These are phyloP conservation scores for Oemleria cerasiformis DNA, from an alignment of 306 rosid genomes.

Conservation along the genomic window DNA sequence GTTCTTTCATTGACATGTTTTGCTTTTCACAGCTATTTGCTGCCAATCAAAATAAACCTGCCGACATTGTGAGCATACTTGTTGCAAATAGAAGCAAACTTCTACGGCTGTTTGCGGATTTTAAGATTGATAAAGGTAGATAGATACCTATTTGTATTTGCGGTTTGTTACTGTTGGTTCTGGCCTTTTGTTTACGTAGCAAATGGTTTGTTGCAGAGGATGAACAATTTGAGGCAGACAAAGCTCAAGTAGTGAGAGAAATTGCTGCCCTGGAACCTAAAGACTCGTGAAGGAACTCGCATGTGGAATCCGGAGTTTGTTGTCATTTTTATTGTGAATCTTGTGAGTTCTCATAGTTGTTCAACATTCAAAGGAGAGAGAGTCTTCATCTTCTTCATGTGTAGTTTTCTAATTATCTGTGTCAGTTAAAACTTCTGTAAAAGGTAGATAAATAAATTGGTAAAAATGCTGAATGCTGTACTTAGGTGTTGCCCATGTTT, in stretches of 20 bases:
- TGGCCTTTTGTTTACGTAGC: slow-evolving; percentile 21
- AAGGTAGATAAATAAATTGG: slow-evolving; percentile 70
- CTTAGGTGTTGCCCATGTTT: slow-evolving; percentile 20
- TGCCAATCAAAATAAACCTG: slow-evolving; percentile 90
- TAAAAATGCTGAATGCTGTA: slow-evolving; percentile 23
- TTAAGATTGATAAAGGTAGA: slow-evolving; percentile 85
- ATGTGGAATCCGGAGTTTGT: slow-evolving; percentile 16
- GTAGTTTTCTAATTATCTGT: slow-evolving; percentile 34
- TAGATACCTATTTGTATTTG: background rate
- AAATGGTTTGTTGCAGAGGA: slow-evolving; percentile 60
- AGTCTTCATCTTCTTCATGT: background rate
- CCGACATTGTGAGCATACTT: slow-evolving; percentile 73
- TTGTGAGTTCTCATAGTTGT: slow-evolving; percentile 32
- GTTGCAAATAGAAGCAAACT: slow-evolving; percentile 87
- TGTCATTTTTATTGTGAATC: slow-evolving; percentile 35
- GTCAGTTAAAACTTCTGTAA: slow-evolving; percentile 27
- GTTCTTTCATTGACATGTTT: slow-evolving; percentile 27
- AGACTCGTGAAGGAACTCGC: slow-evolving; percentile 35
- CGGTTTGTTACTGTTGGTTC: slow-evolving; percentile 6
- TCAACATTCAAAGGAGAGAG: slow-evolving; percentile 3
- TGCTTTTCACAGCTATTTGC: slow-evolving; percentile 70
- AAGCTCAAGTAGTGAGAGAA: slow-evolving; percentile 92
- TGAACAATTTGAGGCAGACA: slow-evolving; percentile 93
- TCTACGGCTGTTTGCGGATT: slow-evolving; percentile 83
- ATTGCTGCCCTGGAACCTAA: slow-evolving; percentile 71